A percentile compares a stretch with the other conserved stretches of the same genome.
These are phyloP conservation scores for Diaporthe batatas DNA, from an alignment of 2,329 filamentous ascomycete genomes.

Conservation along the genomic window DNA sequence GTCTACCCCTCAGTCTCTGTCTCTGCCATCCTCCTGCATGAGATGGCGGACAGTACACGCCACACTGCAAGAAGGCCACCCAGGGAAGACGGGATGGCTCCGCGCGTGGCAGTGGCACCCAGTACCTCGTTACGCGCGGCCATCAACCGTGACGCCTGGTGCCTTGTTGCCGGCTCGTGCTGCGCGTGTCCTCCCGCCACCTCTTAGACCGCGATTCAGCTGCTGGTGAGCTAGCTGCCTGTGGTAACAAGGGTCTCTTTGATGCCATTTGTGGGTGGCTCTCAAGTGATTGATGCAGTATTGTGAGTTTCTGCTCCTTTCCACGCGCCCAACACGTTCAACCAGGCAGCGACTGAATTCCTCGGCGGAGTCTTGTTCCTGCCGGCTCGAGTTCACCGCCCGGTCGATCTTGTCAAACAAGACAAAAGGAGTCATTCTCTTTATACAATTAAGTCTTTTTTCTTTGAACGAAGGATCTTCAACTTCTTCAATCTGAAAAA, in stretches of 20 bases:
- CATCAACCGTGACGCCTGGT: constrained; percentile 2
- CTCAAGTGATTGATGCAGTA: neutral
- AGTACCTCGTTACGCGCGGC: neutral
- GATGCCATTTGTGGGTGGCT: neutral
- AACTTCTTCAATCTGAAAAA: constrained; percentile 9
- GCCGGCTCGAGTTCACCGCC: constrained; percentile 24
- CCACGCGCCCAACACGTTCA: neutral
- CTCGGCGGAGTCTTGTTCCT: neutral
- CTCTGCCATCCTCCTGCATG: neutral
- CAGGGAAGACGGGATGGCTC: neutral
- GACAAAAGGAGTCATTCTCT: constrained; percentile 2
- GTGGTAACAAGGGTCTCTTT: constrained; percentile 3
- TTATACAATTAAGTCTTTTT: neutral
- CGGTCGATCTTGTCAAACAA: neutral
- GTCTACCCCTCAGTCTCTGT: neutral
- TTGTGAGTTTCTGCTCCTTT: constrained; percentile 2
- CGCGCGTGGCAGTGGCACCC: neutral
- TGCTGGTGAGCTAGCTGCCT: neutral
- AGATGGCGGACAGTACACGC: neutral
- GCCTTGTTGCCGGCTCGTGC: neutral
- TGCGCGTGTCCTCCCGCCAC: neutral
- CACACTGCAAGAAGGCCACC: neutral
- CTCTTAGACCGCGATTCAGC: no score
- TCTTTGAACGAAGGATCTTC: constrained; percentile 19
- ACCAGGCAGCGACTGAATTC: constrained; percentile 23